Conservation (phyloP, 805 yeast genomes). For the Wickerhamiella qilinensis region DNA sequence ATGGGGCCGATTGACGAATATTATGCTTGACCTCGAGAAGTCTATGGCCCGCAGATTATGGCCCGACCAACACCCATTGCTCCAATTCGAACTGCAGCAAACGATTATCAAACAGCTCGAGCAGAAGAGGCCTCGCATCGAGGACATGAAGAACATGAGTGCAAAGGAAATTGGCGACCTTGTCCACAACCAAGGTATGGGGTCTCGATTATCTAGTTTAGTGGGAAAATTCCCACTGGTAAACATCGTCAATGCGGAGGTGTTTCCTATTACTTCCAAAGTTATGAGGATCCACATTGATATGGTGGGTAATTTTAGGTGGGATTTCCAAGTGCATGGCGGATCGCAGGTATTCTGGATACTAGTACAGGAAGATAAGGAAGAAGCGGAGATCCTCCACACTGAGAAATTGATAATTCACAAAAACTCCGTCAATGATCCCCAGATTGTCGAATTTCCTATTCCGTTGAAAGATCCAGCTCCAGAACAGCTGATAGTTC, state of each 20-base stretch:
- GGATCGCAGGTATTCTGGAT: constrained; percentile 82
- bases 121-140: constrained; percentile 36
- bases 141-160: constrained; percentile 53
- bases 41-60: constrained; percentile 73
- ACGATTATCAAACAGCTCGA: constrained; percentile 42
- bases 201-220: constrained; percentile 39
- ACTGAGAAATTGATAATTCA: constrained; percentile 64
- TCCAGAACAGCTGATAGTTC: constrained; percentile 76
- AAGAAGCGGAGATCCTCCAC: constrained; percentile 55
- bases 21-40: constrained; percentile 67
- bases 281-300: constrained; percentile 68
- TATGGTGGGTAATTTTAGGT: constrained; percentile 60
- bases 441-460: constrained; percentile 77
- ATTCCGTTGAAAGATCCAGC: constrained; percentile 77
- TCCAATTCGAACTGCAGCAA: constrained; percentile 52
- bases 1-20: constrained; percentile 73
- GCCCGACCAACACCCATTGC: constrained; percentile 81
- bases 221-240: constrained; percentile 63
- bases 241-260: constrained; percentile 50
- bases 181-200: constrained; percentile 70
- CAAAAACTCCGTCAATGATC: constrained; percentile 34
- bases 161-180: constrained; percentile 73
- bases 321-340: constrained; percentile 78
- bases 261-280: constrained; percentile 73
- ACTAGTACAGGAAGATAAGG: constrained; percentile 66